These are phyloP conservation scores for Aspergillus caelatus DNA, from an alignment of 2,329 filamentous ascomycete species.

Conservation along the genomic window DNA sequence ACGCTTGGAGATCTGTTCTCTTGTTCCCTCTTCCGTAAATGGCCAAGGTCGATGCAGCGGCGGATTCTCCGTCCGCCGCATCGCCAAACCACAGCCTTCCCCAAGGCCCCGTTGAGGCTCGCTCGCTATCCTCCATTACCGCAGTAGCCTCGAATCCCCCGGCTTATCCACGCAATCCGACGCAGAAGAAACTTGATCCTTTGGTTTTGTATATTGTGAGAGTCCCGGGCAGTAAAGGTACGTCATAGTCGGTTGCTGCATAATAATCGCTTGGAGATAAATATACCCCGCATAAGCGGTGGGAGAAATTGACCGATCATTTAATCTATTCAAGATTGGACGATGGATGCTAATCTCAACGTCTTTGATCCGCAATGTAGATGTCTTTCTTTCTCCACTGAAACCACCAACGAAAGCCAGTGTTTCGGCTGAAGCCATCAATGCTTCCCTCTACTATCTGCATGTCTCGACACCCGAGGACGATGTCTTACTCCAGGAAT, in stretches of 20 bases:
- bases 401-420: conserved; percentile 82
- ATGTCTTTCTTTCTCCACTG: conserved; percentile 87
- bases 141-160: conserved; percentile 83
- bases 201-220: conserved; percentile 88
- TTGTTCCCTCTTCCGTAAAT: conserved; percentile 16
- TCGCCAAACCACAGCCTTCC: conserved; percentile 17
- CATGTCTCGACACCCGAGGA: conserved; percentile 73
- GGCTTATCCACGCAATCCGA: conserved; percentile 77
- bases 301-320: conserved; percentile 1
- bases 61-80: conserved; percentile 29
- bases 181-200: conserved; percentile 68
- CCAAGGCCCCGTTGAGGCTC: conserved; percentile 67
- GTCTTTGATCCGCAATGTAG: conserved; percentile 51
- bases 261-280: neutral
- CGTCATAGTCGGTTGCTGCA: conserved; percentile 9
- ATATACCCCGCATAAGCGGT: conserved; percentile 13
- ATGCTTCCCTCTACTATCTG: conserved; percentile 86
- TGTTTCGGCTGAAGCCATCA: conserved; percentile 83
- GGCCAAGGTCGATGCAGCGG: conserved; percentile 27
- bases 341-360: conserved; percentile 15
- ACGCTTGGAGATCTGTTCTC: neutral
- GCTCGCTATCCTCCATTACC: conserved; percentile 78
- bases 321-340: neutral
- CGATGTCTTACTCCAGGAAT: conserved; percentile 42
- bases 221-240: conserved; percentile 88